Evolutionary conservation across 2,329 filamentous ascomycete genomes (phyloP), one percentile per base, ranked within the genome.

Genomic region (Microdochium trichocladiopsis): DNA sequence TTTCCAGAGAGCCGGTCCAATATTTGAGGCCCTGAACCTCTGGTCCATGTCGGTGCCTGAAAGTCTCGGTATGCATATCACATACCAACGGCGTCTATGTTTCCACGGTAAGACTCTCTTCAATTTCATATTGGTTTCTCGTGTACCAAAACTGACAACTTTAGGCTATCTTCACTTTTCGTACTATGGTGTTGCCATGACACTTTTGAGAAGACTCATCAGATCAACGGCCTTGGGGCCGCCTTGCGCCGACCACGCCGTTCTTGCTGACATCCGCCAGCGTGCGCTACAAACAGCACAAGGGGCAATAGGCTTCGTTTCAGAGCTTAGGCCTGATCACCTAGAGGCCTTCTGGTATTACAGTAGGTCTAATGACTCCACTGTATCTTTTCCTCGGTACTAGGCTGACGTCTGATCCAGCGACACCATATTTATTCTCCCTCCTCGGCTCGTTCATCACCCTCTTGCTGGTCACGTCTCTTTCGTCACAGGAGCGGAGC

Each of bases 11-110:
- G 75, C 75, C 1, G 72, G 73, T 47, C 74, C 75, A 2, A 67
- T 78, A 1, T 73, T 77, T 11, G 67, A 76, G 23, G 67, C 67
- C 41, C 60, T 79, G n/a, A 73, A 72, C 28, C 66, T 68, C 48
- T 79, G 76, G 76, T 75, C 72, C 50, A 66, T 70, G 24, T 68
- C 57, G 24, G 63, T 78, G 8, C 74, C 74, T 0, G 65, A 72
- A 10, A 67, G 66, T 47, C 65, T 77, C 18, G 71, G 74, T 49
- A 71, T 78, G 61, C 70, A 74, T 50, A 58, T 70, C 12, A 63
- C 66, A 2, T 68, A 69, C 53, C 65, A 70, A 47, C 63, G 71
- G 53, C 72, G 72, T 55, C 58, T 75, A n/a, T 72, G 67, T 48
- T 66, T 65, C 50, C 63, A 65, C 41, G 63, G 43, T 52, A 43